Percentiles rank a stretch among this genome's conserved stretches.
Conservation (phyloP, 306 rosid genomes). For the Prunus persica region DNA sequence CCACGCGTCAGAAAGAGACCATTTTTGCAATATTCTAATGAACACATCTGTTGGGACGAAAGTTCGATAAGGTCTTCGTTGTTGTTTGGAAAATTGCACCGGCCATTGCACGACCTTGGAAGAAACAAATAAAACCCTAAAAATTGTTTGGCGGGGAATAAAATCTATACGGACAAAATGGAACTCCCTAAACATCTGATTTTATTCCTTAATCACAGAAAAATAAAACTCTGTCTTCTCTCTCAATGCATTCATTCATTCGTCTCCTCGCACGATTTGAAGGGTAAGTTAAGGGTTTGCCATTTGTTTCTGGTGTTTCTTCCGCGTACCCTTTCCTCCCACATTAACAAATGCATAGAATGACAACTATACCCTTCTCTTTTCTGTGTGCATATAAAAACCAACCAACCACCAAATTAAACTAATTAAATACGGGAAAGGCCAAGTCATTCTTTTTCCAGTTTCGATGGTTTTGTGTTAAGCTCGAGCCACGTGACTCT, state of each 20-base stretch:
- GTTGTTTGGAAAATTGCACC: slow-evolving; percentile 36
- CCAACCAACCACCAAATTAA: neutral
- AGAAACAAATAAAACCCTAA: slow-evolving; percentile 22
- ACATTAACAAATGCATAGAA: neutral
- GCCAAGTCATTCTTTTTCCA: no score
- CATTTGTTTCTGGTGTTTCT: neutral
- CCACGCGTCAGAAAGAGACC: slow-evolving; percentile 40
- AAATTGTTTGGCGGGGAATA: slow-evolving; percentile 23
- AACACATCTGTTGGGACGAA: slow-evolving; percentile 19
- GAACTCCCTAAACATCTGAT: slow-evolving; percentile 36
- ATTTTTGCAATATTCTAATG: neutral
- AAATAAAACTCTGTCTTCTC: slow-evolving; percentile 12
- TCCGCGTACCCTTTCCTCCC: neutral
- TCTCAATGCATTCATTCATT: slow-evolving; percentile 4
- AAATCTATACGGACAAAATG: slow-evolving; percentile 34
- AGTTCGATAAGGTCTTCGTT: slow-evolving; percentile 40
- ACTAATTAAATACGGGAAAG: neutral
- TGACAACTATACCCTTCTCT: neutral
- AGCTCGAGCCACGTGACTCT: slow-evolving; percentile 1
- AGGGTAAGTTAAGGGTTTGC: slow-evolving; percentile 4
- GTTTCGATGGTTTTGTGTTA: neutral
- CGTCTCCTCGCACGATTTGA: slow-evolving; percentile 25
- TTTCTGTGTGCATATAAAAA: neutral
- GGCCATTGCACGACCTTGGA: slow-evolving; percentile 81
- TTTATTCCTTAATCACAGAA: slow-evolving; percentile 40